Conservation (phyloP, 2,329 filamentous ascomycete species). For the Sporothrix brasiliensis region DNA sequence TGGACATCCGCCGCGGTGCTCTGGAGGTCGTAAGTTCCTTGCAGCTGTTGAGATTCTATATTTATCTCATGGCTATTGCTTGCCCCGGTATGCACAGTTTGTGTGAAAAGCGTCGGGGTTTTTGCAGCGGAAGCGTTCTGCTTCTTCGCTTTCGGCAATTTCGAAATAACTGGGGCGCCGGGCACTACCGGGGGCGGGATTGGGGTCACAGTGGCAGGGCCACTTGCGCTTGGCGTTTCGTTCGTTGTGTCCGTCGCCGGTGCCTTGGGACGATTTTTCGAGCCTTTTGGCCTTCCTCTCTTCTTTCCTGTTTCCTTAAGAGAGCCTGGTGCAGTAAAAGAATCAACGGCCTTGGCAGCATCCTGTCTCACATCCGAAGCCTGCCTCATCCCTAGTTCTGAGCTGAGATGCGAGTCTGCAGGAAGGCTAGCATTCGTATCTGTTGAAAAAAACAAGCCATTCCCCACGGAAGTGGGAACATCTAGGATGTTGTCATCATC, state of each 20-base stretch:
- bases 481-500: constrained; percentile 47
- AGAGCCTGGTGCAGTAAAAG: neutral
- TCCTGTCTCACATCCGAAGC: neutral
- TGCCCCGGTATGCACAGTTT: constrained; percentile 31
- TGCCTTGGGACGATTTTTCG: constrained; percentile 53
- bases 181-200: constrained; percentile 37
- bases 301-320: constrained; percentile 42
- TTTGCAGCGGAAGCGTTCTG: constrained; percentile 47
- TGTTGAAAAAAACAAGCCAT: constrained; percentile 28
- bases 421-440: constrained; percentile 11
- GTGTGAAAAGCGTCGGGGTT: constrained; percentile 33
- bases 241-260: neutral
- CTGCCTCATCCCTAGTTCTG: neutral
- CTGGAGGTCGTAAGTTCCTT: constrained; percentile 11
- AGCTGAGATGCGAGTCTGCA: neutral
- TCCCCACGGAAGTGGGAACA: constrained; percentile 36
- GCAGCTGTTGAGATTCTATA: constrained; percentile 6
- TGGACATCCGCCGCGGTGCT: constrained; percentile 17
- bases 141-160: constrained; percentile 42
- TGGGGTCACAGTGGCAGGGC: constrained; percentile 31
- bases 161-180: constrained; percentile 31
- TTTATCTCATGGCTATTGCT: neutral
- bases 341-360: neutral
- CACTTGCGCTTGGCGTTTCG: neutral
- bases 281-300: constrained; percentile 56